Conservation (phyloP, 768 basidiomycete genomes). For the Trichaptum fuscoviolaceum region DNA sequence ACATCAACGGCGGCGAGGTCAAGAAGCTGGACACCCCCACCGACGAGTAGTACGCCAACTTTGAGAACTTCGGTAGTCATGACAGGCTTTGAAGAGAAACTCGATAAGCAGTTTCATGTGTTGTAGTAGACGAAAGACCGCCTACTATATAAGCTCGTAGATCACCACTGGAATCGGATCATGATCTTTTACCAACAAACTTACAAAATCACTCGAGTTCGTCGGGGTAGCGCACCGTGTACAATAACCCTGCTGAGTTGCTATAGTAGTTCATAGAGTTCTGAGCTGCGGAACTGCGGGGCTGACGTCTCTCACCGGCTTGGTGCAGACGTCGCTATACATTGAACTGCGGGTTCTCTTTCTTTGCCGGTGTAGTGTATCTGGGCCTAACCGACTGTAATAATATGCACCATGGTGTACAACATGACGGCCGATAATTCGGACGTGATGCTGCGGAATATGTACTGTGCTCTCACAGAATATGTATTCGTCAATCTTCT, state of each 20-base stretch:
- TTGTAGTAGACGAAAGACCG: background rate
- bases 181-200: background rate
- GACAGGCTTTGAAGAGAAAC: background rate
- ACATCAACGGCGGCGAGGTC: conserved; percentile 3
- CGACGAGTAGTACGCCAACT: background rate
- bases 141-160: background rate
- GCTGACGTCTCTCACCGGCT: background rate
- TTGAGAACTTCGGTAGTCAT: background rate
- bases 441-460: too few relatives aligned
- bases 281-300: background rate
- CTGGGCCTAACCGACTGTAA: too few relatives aligned
- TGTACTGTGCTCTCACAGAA: too few relatives aligned
- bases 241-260: too few relatives aligned
- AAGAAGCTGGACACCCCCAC: background rate
- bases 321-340: too few relatives aligned
- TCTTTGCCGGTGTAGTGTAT: too few relatives aligned
- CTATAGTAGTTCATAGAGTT: background rate
- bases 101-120: background rate
- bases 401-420: too few relatives aligned
- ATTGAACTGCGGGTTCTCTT: too few relatives aligned
- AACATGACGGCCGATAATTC: too few relatives aligned
- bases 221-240: too few relatives aligned
- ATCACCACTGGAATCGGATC: background rate
- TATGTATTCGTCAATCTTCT: too few relatives aligned
- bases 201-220: background rate